Evolutionary conservation across 768 basidiomycete genomes (phyloP).

Genomic region (Tephrocybe sp.): DNA sequence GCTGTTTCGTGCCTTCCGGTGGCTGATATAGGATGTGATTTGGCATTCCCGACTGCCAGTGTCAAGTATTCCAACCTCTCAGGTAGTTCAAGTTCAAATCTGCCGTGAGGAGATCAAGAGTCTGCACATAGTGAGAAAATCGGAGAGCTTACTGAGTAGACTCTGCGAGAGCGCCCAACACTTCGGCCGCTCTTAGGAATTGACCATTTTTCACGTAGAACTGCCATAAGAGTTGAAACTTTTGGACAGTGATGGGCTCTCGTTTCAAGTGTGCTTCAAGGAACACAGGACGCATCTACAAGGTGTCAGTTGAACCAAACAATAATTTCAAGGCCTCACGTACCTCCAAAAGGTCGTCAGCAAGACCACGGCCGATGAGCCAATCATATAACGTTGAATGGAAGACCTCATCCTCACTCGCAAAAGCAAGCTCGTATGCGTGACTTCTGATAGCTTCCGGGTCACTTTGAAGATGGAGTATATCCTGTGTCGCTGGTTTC

Average conservation of each 20-base stretch:
- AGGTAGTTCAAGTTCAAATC: constrained; percentile 68
- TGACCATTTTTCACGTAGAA: constrained; percentile 94
- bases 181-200: constrained; percentile 84
- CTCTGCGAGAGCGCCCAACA: constrained; percentile 81
- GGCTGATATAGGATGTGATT: constrained; percentile 84
- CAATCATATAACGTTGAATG: constrained; percentile 95
- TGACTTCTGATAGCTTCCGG: constrained; percentile 75
- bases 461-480: constrained; percentile 39
- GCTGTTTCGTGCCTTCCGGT: constrained; percentile 82
- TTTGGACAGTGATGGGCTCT: constrained; percentile 77
- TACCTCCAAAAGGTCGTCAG: constrained; percentile 91
- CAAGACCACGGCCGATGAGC: constrained; percentile 76
- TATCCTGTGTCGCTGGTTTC: constrained; percentile 20
- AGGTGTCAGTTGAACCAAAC: constrained; percentile 14
- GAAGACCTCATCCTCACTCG: constrained; percentile 88
- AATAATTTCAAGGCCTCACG: constrained; percentile 19
- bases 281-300: constrained; percentile 80
- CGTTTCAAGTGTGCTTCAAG: constrained; percentile 86
- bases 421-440: constrained; percentile 85
- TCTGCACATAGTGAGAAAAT: background rate
- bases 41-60: constrained; percentile 93
- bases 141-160: constrained; percentile 65
- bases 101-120: constrained; percentile 23
- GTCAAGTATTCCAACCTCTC: constrained; percentile 89
- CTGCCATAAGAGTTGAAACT: constrained; percentile 92